Base-by-base conservation (phyloP, 78 protist species). In the Dictyostelium capitatum region DNA sequence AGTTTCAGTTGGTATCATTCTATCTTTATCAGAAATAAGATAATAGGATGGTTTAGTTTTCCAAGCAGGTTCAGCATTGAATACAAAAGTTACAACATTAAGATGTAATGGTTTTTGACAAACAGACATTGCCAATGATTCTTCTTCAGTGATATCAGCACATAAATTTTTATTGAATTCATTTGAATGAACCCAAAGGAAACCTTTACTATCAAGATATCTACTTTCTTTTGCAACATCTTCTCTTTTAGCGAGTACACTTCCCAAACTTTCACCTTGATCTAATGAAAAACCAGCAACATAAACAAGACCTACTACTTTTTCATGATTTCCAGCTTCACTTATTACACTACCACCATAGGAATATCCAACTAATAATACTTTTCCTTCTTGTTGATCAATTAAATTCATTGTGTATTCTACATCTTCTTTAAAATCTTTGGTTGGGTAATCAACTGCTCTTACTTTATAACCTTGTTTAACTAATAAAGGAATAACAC, bases 41-140 rank as follows among this genome's bases (percentile, higher is more conserved):
- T 83, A 83, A 74, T 73, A 83, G 9, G 82, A 37, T 73, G 91
- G 91, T 8, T 53, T 83, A 51, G 48, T 83, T 78, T 83, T 83
- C 91, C 91, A 83, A 0, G 91, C 80, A 8, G 82, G 82, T 4
- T 51, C 19, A n/a, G 67, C 48, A 32, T 46, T 47, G 20, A 73
- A 17, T 64, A 59, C 50, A 41, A 46, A 15, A 47, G 56, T 37
- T 10, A 74, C 51, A 83, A 59, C 14, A 28, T 28, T 37, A 19
- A 56, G 59, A 46, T 46, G 78, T 19, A 73, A 46, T 53, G 91
- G 91, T 46, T 83, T 83, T 46, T 83, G 91, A 48, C 50, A 51
- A 15, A 56, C 28, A 28, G 83, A 54, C 47, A 74, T 25, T 4
- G 82, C 74, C 74, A 73, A 43, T n/a, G 57, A 64, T 23, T 73